Base-by-base conservation (phyloP, 345 rosid species). In the Populus alba region DNA sequence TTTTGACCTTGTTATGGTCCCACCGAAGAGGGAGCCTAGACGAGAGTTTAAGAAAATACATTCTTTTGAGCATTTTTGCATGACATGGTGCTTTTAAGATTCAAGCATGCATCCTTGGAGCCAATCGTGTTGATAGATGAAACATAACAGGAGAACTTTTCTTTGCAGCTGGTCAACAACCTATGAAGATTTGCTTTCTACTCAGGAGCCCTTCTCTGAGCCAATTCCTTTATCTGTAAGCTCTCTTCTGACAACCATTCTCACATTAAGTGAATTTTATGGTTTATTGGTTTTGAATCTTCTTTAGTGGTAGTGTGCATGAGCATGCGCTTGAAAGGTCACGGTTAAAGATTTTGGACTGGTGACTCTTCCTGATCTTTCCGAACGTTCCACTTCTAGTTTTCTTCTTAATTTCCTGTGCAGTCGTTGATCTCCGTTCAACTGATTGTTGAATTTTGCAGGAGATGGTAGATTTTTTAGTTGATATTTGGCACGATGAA, bases 381-480 rank as follows among this genome's bases (percentile, higher is more conserved):
- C 69, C 22, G 17, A 69, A 55, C 47, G 35, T 35, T 61, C 62
- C 38, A 51, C 29, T 18, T 47, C 12, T 15, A 33, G 7, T 73
- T 67, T 31, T 61, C 15, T 57, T 47, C 55, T 57, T 12, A 18
- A 29, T 35, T 9, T n/a, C 70, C 25, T 31, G 37, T 12, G 17
- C 35, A 38, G 80, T 6, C 62, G n/a, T 72, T 79, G 22, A 37
- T 43, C 37, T 18, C 51, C 18, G 25, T 76, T 70, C 57, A 33
- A 57, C 72, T 66, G 67, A 23, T 35, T 59, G 22, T 27, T 80
- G 77, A 18, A 31, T 79, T 75, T 38, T 79, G 89, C 90, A 94
- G 97, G 98, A 94, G 84, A 94, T 92, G 97, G 98, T 92, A 57
- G 97, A 92, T 84, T 94, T 94, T 71, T 81, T 94, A 80, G 97